Conservation (phyloP, 371 early-diverging fungal genomes). For the Mycotypha africana region DNA sequence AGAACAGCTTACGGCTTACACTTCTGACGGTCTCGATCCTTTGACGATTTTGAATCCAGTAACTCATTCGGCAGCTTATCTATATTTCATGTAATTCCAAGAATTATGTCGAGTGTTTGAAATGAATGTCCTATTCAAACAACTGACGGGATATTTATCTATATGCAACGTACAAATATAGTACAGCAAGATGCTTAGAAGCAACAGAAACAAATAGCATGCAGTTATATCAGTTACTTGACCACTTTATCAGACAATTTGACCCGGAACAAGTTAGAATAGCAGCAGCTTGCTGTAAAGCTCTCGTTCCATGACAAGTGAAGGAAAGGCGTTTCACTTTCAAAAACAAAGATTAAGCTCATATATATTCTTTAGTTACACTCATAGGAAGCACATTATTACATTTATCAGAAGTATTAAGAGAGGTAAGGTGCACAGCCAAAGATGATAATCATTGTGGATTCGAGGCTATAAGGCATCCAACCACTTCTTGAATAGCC, state of each 20-base stretch:
- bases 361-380: conserved; percentile 25
- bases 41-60: conserved; percentile 51
- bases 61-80: conserved; percentile 49
- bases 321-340: too few species aligned
- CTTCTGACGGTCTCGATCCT: conserved; percentile 48
- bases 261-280: conserved; percentile 37
- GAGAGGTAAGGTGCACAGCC: too few species aligned
- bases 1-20: conserved; percentile 22
- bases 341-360: too few species aligned
- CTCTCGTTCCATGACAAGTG: too few species aligned
- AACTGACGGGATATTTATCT: too few species aligned
- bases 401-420: conserved; percentile 26
- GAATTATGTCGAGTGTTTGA: too few species aligned
- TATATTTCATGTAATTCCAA: conserved; percentile 62
- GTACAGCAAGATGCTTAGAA: conserved; percentile 34
- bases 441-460: too few species aligned
- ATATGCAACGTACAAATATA: too few species aligned
- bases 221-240: conserved; percentile 23
- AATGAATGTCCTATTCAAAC: too few species aligned
- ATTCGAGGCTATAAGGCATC: too few species aligned
- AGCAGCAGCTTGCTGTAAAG: conserved; percentile 42
- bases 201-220: conserved; percentile 20
- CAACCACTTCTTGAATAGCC: conserved; percentile 34
- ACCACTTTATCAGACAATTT: conserved; percentile 43
- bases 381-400: conserved; percentile 43